phyloP scores from a whole-genome alignment of 108 stramenopile genomes.

The Stephanodiscus triporus region DNA sequence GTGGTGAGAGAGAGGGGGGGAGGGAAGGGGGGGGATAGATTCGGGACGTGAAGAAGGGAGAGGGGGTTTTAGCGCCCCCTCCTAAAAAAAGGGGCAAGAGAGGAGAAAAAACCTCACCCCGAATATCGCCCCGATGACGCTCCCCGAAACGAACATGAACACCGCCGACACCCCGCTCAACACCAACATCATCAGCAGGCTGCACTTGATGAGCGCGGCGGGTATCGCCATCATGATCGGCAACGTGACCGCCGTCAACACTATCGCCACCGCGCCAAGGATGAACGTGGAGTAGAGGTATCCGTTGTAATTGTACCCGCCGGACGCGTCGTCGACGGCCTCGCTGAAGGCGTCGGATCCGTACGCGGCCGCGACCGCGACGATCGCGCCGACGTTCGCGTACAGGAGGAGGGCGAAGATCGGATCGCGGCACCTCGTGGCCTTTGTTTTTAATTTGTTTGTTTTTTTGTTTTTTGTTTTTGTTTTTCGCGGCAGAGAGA shows the following conservation, averaged over 20 bases:
- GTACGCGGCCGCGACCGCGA: slow-evolving; percentile 55
- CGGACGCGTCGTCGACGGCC: slow-evolving; percentile 10
- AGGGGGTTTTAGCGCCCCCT: too few relatives aligned
- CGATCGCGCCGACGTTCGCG: slow-evolving; percentile 66
- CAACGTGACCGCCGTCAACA: slow-evolving; percentile 58
- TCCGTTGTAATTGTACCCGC: slow-evolving; percentile 51
- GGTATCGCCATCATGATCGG: slow-evolving; percentile 73
- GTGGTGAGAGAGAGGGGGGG: too few relatives aligned
- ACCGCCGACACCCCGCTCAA: slow-evolving; percentile 57
- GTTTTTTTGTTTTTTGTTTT: too few relatives aligned
- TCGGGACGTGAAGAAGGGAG: not conserved
- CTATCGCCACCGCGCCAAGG: slow-evolving; percentile 45
- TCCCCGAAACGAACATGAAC: slow-evolving; percentile 52
- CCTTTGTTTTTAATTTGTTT: too few relatives aligned
- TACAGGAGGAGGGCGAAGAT: slow-evolving; percentile 80
- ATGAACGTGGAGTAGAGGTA: slow-evolving; percentile 60
- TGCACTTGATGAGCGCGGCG: slow-evolving; percentile 69
- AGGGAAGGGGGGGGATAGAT: not conserved
- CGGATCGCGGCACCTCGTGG: slow-evolving; percentile 78
- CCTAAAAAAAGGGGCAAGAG: too few relatives aligned
- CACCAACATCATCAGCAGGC: slow-evolving; percentile 65
- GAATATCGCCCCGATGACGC: slow-evolving; percentile 61
- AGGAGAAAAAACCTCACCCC: slow-evolving; percentile 29
- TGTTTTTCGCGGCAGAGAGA: not conserved
- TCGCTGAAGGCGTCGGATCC: slow-evolving; percentile 54